Percentiles rank a stretch among this genome's conserved stretches.
phyloP scores from a whole-genome alignment of 352 stramenopile species.

The Pythium diclinum region DNA sequence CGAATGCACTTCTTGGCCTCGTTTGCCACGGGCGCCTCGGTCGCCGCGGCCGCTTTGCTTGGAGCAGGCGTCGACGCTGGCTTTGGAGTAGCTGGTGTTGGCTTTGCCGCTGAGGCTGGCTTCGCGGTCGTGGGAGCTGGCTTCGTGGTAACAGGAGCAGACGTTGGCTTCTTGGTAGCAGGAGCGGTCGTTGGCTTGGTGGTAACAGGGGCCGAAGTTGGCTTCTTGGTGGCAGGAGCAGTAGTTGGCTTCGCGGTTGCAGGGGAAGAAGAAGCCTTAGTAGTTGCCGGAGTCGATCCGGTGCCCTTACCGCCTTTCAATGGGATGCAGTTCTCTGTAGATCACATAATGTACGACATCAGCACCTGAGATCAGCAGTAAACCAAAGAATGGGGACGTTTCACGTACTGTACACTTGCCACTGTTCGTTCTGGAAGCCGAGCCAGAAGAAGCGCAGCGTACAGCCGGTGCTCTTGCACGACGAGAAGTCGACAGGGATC shows the following conservation, averaged over 20 bases:
- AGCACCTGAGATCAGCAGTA: not conserved
- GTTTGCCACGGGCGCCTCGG: not conserved
- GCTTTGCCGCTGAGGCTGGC: not conserved
- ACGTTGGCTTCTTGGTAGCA: too few species aligned
- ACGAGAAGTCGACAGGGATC: conserved; percentile 13
- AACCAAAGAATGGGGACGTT: not conserved
- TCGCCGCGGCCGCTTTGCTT: not conserved
- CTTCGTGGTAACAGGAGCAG: not conserved
- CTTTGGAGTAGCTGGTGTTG: not conserved
- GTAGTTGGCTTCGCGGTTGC: too few species aligned
- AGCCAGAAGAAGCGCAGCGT: conserved; percentile 22
- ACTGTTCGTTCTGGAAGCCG: conserved; percentile 14
- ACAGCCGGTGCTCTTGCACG: conserved; percentile 9
- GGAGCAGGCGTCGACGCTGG: not conserved
- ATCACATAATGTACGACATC: conserved; percentile 9
- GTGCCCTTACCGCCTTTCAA: not conserved
- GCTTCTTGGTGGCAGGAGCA: not conserved
- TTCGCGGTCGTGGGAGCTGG: not conserved
- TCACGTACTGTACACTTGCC: conserved; percentile 22
- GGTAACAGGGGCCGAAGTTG: not conserved
- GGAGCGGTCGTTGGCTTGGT: too few species aligned
- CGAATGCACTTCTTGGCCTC: not conserved
- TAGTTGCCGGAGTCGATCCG: not conserved
- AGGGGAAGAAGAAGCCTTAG: not conserved
- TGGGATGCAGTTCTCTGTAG: not conserved